Evolutionary conservation across 2,329 filamentous ascomycete species (phyloP).

Genomic region (Aureobasidium sp.): DNA sequence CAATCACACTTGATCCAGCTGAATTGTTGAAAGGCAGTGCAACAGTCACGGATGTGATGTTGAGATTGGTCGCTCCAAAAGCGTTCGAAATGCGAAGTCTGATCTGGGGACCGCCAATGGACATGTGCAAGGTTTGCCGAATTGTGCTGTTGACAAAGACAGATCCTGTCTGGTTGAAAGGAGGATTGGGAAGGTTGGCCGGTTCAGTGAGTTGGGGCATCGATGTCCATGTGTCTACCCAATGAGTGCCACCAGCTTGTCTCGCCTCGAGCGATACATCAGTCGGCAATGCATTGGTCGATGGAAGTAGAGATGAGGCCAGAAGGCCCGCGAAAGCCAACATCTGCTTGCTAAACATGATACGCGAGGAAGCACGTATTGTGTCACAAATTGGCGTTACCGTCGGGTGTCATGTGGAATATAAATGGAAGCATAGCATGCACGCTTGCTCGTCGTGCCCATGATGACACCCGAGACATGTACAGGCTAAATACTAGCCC

Average conservation of each 20-base stretch:
- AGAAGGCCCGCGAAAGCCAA: neutral
- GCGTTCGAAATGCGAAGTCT: slow-evolving; percentile 59
- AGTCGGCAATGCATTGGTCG: neutral
- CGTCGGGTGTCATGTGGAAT: neutral
- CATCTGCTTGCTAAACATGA: neutral
- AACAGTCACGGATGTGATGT: slow-evolving; percentile 53
- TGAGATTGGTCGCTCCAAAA: slow-evolving; percentile 54
- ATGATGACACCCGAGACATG: neutral
- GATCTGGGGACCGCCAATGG: slow-evolving; percentile 49
- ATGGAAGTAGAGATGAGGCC: neutral
- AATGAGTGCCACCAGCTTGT: slow-evolving; percentile 32
- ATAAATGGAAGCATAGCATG: neutral
- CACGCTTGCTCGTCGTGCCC: neutral
- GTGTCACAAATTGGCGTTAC: neutral
- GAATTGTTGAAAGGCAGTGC: slow-evolving; percentile 49
- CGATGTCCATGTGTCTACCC: slow-evolving; percentile 58
- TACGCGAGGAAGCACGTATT: neutral
- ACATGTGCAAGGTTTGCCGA: slow-evolving; percentile 58
- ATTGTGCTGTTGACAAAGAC: slow-evolving; percentile 58
- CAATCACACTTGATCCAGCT: slow-evolving; percentile 48
- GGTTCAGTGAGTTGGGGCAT: slow-evolving; percentile 61
- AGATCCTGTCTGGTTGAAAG: slow-evolving; percentile 50
- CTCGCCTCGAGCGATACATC: slow-evolving; percentile 17
- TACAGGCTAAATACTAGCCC: slow-evolving; percentile 9
- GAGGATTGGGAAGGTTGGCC: slow-evolving; percentile 53